Evolutionary conservation across 805 yeast species (phyloP).

Genomic region (Kuraishia molischiana): DNA sequence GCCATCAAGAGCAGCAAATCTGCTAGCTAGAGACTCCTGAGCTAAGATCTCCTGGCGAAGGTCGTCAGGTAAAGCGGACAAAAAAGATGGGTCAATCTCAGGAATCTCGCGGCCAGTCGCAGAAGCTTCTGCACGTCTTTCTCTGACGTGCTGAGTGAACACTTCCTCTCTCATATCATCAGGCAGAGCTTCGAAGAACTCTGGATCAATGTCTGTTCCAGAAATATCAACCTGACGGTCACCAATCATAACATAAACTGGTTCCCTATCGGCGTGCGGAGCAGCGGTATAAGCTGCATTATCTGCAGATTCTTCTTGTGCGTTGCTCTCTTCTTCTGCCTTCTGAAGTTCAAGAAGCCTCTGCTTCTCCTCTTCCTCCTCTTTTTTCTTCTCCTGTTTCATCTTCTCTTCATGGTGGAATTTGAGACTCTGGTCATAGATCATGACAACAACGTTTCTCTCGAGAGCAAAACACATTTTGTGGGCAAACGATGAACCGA

Average conservation of each 20-base stretch:
- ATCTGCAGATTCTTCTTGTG: constrained; percentile 9
- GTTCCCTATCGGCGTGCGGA: constrained; percentile 33
- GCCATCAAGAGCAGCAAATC: constrained; percentile 19
- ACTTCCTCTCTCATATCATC: constrained; percentile 92
- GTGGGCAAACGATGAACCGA: too few species aligned
- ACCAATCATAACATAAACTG: constrained; percentile 64
- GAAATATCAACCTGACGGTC: constrained; percentile 76
- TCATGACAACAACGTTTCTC: too few species aligned
- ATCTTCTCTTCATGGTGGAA: too few species aligned
- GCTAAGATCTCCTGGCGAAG: constrained; percentile 54
- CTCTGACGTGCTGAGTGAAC: constrained; percentile 72
- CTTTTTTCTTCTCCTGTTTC: too few species aligned
- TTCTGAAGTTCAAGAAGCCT: constrained; percentile 16
- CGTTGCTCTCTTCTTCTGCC: constrained; percentile 17
- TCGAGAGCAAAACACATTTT: too few species aligned
- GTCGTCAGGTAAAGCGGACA: constrained; percentile 67
- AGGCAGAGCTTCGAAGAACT: constrained; percentile 81
- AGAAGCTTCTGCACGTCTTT: constrained; percentile 50
- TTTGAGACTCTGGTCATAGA: too few species aligned
- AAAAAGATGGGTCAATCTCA: constrained; percentile 72
- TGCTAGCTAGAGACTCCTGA: constrained; percentile 38
- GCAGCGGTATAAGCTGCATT: constrained; percentile 13
- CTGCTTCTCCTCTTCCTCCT: constrained; percentile 20
- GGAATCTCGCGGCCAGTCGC: constrained; percentile 34
- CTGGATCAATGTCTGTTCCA: constrained; percentile 89